Base-by-base conservation (phyloP, 768 basidiomycete genomes). In the Boletus insuetus region DNA sequence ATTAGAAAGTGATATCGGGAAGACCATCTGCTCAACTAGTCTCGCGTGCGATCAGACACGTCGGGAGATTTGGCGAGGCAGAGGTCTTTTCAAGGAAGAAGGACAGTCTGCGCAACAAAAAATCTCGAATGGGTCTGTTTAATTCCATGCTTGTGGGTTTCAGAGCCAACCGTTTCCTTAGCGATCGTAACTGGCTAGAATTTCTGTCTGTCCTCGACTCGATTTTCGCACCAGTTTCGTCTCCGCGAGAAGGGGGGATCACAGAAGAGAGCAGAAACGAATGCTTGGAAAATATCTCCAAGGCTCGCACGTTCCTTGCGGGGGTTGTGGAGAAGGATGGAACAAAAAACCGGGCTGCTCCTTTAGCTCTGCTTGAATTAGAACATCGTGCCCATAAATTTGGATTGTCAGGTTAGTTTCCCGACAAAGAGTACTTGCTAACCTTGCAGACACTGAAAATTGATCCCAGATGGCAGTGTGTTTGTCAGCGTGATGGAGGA, bases 151-250 rank as follows among this genome's bases (percentile, higher is more conserved):
- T 43, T 42, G 46, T 55, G 34, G 40, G 17, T 35, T 63, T 37
- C 14, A 53, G 17, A 42, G 13, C 45, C 54, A 42, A 85, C 31
- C 1, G 20, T 58, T 42, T 31, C 11, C 64, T n/a, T 51, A 82
- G 91, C 37, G 88, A 93, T 63, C 86, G 89, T 37, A 93, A 93
- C 63, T 94, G 92, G 91, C 75, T 90, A 6, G 90, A 91, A 63
- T 91, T 93, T 66, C 68, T 90, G 41, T 80, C 89, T 7, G 71
- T 92, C 20, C 70, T 93, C 6, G 86, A 93, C 57, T 84, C 82
- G 2, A 77, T 85, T 10, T 85, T 93, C 58, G 69, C 73, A 38
- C 68, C 75, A 47, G 51, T 77, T 39, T 63, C 69, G 1, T 59
- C 68, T 42, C 60, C 62, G 12, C 56, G 58, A 41, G 56, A 63